Conservation (phyloP, 2,329 filamentous ascomycete species). For the Fusarium continuum region DNA sequence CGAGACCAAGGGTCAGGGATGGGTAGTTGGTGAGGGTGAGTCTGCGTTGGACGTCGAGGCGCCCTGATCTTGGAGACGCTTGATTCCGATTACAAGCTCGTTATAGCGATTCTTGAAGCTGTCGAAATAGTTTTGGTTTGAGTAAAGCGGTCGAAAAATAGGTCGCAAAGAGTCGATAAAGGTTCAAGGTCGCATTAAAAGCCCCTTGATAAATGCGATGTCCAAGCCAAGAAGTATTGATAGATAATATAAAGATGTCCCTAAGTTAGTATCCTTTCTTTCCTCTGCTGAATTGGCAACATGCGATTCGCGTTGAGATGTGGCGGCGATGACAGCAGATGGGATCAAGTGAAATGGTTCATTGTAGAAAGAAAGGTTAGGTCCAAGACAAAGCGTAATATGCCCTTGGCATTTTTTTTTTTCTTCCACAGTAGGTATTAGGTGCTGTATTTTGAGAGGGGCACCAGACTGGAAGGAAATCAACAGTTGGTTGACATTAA, state of each 20-base stretch:
- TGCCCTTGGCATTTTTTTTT: too few species aligned
- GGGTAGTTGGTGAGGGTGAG: background rate
- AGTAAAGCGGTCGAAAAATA: conserved; percentile 2
- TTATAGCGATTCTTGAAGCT: background rate
- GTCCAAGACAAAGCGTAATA: background rate
- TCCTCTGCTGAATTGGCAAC: background rate
- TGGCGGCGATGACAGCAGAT: background rate
- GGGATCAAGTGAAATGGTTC: background rate
- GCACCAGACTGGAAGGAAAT: conserved; percentile 11
- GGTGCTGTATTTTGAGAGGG: background rate
- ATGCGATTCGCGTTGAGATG: conserved; percentile 1
- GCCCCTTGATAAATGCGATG: conserved; percentile 15
- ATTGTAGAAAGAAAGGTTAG: background rate
- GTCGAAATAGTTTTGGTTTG: background rate
- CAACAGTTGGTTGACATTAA: conserved; percentile 18
- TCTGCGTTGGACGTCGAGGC: conserved; percentile 19
- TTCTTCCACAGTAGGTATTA: too few species aligned
- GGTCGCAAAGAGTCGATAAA: background rate
- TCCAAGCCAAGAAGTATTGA: background rate
- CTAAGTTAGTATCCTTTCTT: background rate
- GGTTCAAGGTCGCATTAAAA: conserved; percentile 21
- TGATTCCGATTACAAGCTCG: background rate
- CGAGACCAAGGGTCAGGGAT: background rate
- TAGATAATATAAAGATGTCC: background rate
- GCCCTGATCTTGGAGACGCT: conserved; percentile 4